These are phyloP conservation scores for Yarrowia keelungensis DNA, from an alignment of 805 yeast species.

Conservation along the genomic window DNA sequence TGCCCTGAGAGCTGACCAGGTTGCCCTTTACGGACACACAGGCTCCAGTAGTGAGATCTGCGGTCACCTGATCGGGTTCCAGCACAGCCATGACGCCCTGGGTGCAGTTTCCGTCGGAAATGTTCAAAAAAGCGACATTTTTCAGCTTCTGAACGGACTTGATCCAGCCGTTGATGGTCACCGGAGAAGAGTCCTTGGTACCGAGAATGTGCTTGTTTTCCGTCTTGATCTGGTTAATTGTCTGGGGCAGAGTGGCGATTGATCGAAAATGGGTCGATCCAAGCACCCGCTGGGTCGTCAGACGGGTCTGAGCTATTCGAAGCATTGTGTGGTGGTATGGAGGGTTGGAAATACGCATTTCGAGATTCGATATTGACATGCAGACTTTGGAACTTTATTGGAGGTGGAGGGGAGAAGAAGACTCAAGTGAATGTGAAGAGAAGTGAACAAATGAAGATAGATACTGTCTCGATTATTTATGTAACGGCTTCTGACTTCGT, in stretches of 20 bases:
- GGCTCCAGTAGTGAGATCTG: slow-evolving; percentile 54
- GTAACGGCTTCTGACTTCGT: no score
- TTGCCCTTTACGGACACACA: slow-evolving; percentile 56
- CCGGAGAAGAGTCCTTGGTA: slow-evolving; percentile 42
- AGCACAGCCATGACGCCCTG: slow-evolving; percentile 62
- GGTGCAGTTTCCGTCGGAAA: slow-evolving; percentile 76
- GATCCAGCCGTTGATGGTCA: slow-evolving; percentile 74
- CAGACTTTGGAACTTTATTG: slow-evolving; percentile 14
- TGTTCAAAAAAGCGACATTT: slow-evolving; percentile 77
- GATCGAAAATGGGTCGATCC: neutral
- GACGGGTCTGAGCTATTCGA: slow-evolving; percentile 8
- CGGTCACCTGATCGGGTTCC: slow-evolving; percentile 46
- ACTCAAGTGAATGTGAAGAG: no score
- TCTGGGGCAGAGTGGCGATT: slow-evolving; percentile 14
- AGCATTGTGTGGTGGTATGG: slow-evolving; percentile 4
- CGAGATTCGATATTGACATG: slow-evolving; percentile 5
- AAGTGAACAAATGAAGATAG: no score
- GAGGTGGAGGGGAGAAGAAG: no score
- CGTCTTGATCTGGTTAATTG: slow-evolving; percentile 35
- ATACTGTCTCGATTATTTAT: no score
- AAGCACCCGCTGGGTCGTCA: neutral
- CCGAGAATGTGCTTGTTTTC: slow-evolving; percentile 40
- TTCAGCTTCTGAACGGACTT: slow-evolving; percentile 74
- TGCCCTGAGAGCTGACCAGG: slow-evolving; percentile 57
- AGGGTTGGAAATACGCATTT: neutral